Conservation (phyloP, 345 rosid species). For the Brassica incana region DNA sequence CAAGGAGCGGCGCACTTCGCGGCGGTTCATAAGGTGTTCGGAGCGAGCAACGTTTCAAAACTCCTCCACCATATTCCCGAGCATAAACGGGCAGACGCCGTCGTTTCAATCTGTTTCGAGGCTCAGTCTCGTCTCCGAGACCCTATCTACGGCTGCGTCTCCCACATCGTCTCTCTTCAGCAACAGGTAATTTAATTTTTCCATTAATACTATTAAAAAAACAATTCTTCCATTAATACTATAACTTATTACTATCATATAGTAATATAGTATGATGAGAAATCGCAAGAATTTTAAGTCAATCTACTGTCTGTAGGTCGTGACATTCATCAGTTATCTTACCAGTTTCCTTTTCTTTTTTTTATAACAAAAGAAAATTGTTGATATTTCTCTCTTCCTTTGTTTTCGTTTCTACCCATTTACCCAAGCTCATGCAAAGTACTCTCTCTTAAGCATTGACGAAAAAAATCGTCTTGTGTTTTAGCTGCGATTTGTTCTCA, state of each 20-base stretch:
- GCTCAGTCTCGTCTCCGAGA: slow-evolving; percentile 74
- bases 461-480: not conserved
- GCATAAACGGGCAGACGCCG: slow-evolving; percentile 64
- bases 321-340: slow-evolving; percentile 21
- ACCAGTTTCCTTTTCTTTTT: slow-evolving; percentile 8
- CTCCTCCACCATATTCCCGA: slow-evolving; percentile 59
- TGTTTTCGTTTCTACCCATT: not conserved
- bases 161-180: slow-evolving; percentile 74
- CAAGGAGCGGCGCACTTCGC: slow-evolving; percentile 81
- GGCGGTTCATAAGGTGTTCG: slow-evolving; percentile 80
- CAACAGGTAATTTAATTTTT: slow-evolving; percentile 51
- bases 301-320: slow-evolving; percentile 21
- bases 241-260: not conserved
- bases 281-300: slow-evolving; percentile 13
- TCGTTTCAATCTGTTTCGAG: slow-evolving; percentile 66
- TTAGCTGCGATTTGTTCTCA: not conserved
- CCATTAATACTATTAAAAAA: not conserved
- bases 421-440: not conserved
- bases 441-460: not conserved
- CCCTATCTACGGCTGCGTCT: slow-evolving; percentile 72
- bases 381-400: not conserved
- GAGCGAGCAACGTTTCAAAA: slow-evolving; percentile 89
- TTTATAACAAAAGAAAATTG: too few relatives aligned
- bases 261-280: not conserved
- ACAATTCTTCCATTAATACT: not conserved